Conservation (phyloP, 2,329 filamentous ascomycete genomes). For the Penicillium italicum region DNA sequence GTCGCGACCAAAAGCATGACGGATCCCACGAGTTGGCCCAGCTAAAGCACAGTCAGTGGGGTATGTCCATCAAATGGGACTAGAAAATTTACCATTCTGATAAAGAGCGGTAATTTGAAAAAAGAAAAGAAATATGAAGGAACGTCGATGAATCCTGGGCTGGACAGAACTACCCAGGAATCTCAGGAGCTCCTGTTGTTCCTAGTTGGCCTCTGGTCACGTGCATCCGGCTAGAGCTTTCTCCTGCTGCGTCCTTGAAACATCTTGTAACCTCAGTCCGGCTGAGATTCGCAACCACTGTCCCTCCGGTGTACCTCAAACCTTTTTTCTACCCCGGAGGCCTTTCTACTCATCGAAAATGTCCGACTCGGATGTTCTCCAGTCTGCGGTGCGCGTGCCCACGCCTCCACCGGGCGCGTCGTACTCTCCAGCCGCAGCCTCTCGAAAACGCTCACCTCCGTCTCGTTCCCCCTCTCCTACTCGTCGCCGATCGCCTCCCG, state of each 20-base stretch:
- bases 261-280: constrained; percentile 5
- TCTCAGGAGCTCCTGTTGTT: constrained; percentile 21
- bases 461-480: constrained; percentile 53
- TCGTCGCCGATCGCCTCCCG: constrained; percentile 48
- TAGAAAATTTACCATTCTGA: constrained; percentile 28
- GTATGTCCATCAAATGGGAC: neutral
- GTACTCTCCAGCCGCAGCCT: constrained; percentile 47
- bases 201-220: constrained; percentile 17
- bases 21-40: constrained; percentile 80
- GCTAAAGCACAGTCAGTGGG: constrained; percentile 52
- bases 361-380: constrained; percentile 47
- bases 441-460: constrained; percentile 56
- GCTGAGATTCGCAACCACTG: constrained; percentile 9
- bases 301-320: constrained; percentile 4
- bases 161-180: constrained; percentile 9
- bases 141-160: constrained; percentile 7
- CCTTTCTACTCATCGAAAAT: constrained; percentile 28
- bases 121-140: constrained; percentile 7
- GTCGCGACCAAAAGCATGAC: constrained; percentile 72
- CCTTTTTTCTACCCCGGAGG: constrained; percentile 5
- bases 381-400: constrained; percentile 58
- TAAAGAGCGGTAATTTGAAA: constrained; percentile 10
- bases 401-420: constrained; percentile 52
- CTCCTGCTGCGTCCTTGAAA: constrained; percentile 7
- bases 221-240: constrained; percentile 22